Evolutionary conservation across 139 green algal species (phyloP).

Genomic region (Klebsormidium nitens): DNA sequence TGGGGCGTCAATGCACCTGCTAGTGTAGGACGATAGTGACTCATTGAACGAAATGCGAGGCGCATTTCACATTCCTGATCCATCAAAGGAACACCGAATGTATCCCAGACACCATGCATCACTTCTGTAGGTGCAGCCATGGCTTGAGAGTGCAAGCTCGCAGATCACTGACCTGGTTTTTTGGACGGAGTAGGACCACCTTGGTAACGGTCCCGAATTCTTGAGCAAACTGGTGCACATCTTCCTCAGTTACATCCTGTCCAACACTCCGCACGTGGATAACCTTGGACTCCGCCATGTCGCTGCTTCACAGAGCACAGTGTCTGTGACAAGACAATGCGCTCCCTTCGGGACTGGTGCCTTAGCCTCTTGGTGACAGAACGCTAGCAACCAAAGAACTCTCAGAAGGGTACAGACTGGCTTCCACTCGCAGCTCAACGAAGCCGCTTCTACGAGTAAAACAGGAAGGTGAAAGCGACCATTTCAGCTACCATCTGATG

Average conservation of each 20-base stretch:
- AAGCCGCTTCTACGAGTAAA: no score
- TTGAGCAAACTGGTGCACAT: slow-evolving; percentile 23
- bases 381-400: neutral
- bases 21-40: no score
- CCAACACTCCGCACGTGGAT: neutral
- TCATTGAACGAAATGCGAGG: neutral
- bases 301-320: neutral
- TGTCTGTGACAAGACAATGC: neutral
- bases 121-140: neutral
- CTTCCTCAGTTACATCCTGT: slow-evolving; percentile 9
- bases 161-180: slow-evolving; percentile 33
- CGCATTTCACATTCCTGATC: neutral
- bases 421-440: no score
- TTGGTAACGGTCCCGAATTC: slow-evolving; percentile 33
- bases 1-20: no score
- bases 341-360: neutral
- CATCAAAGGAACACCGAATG: slow-evolving; percentile 6
- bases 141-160: neutral
- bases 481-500: no score
- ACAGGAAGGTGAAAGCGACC: no score
- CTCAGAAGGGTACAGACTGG: no score
- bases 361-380: neutral
- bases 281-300: no score
- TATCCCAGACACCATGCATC: neutral
- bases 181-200: slow-evolving; percentile 27